Percentiles rank a stretch among this genome's conserved stretches.
phyloP scores from a whole-genome alignment of 345 rosid genomes.

The Acer negundo region DNA sequence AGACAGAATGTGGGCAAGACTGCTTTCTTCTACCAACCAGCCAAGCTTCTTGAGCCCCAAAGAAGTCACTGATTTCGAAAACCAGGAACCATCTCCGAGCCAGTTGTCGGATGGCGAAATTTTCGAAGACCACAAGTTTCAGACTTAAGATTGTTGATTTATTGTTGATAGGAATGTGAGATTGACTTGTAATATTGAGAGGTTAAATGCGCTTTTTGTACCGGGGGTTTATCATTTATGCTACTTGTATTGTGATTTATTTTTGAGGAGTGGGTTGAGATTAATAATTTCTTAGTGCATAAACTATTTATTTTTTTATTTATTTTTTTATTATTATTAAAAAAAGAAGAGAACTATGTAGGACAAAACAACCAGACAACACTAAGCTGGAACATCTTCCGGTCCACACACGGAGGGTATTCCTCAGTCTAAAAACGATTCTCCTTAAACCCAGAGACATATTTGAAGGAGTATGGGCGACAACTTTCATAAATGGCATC shows the following conservation, averaged over 20 bases:
- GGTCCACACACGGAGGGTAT: no score
- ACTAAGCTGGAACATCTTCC: no score
- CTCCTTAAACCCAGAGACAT: no score
- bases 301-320: neutral
- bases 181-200: neutral
- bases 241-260: neutral
- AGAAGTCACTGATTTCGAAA: constrained; percentile 21
- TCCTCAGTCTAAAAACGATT: no score
- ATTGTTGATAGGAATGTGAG: neutral
- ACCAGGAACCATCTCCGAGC: constrained; percentile 18
- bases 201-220: neutral
- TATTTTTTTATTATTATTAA: no score
- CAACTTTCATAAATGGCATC: neutral
- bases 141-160: neutral
- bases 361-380: no score
- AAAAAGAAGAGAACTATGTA: no score
- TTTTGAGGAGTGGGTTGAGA: no score
- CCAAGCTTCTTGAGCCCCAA: constrained; percentile 61
- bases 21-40: constrained; percentile 75
- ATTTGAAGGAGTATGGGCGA: no score
- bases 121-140: constrained; percentile 1
- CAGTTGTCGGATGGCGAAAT: constrained; percentile 23
- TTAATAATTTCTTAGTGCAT: neutral
- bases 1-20: constrained; percentile 90
- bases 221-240: neutral